Evolutionary conservation across 2,329 filamentous ascomycete species (phyloP), one percentile per base, ranked within the genome.

Genomic region (Claviceps pusilla): DNA sequence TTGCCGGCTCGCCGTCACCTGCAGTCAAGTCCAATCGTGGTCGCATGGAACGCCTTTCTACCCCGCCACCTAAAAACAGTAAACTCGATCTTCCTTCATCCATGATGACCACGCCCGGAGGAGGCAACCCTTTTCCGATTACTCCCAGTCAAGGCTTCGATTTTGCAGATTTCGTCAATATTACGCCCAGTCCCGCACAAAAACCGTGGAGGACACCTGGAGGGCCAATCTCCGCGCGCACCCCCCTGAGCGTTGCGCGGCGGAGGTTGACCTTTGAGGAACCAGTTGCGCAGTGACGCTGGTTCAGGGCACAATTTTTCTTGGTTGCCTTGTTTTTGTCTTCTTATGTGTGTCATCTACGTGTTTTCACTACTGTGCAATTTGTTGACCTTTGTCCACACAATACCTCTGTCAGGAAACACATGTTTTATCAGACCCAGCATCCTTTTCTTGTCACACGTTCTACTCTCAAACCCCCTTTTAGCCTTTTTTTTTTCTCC

Each of bases 81-180:
- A 82, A 82, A 74, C 79, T 75, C 59, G 87, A 80, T 52, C 74
- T 87, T 58, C 89, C 82, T 28, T 94, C 82, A 55, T 94, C 84
- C 31, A 89, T 91, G 80, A 91, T 93, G 87, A 85, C 81, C n/a
- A 93, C 88, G 11, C 87, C 87, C 1, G 82, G 83, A 53, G 84
- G 83, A 45, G 79, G 80, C 57, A 85, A 82, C 63, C 69, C 84
- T 49, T 80, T 83, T 63, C 81, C 86, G 52, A 83, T 80, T 58
- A 97, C 91, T 0, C 91, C 91, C 0, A 84, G 84, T 16, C 86
- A 90, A 64, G 72, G 69, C 50, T 94, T 97, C 69, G 94, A 97
- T 72, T 95, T 97, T 71, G 82, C 89, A 52, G 93, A 98, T 66
- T 98, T 95, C 70, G 85, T 97, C 66, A 96, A 97, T 70, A 91